phyloP scores from a whole-genome alignment of 257 asterid species.

The Striga asiatica region DNA sequence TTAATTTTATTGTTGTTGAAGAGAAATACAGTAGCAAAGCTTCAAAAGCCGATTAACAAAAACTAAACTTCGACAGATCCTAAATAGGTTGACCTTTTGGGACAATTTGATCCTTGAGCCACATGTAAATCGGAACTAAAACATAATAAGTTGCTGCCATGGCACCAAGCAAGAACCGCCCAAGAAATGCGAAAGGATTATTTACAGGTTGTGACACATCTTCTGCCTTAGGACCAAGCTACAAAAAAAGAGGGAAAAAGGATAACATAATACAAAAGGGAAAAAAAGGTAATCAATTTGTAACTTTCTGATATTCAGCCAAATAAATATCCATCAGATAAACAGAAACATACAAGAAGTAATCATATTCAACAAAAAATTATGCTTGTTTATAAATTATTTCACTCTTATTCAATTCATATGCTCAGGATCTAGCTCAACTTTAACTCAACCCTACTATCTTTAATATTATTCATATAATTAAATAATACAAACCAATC shows the following conservation, averaged over 20 bases:
- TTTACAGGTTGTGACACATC: slow-evolving; percentile 62
- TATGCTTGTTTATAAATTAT: too few species aligned
- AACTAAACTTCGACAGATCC: background rate
- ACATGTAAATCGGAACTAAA: slow-evolving; percentile 88
- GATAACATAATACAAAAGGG: background rate
- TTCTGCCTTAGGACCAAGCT: slow-evolving; percentile 90
- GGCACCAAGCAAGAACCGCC: slow-evolving; percentile 62
- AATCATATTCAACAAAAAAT: too few species aligned
- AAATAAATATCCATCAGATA: too few species aligned
- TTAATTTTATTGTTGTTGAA: background rate
- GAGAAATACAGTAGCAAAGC: slow-evolving; percentile 4
- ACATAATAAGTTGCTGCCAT: slow-evolving; percentile 71
- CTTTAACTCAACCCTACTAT: too few species aligned
- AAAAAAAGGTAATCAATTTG: background rate
- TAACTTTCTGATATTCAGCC: too few species aligned
- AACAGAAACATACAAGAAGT: too few species aligned
- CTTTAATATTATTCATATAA: too few species aligned
- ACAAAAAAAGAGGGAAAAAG: slow-evolving; percentile 11
- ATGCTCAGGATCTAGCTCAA: too few species aligned
- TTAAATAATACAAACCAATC: too few species aligned
- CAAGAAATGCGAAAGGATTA: slow-evolving; percentile 47
- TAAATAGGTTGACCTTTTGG: slow-evolving; percentile 78
- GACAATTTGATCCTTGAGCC: slow-evolving; percentile 78
- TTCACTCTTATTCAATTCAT: too few species aligned
- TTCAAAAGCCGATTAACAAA: slow-evolving; percentile 7